Evolutionary conservation across 129 eudicot species (phyloP).

Genomic region (Ambrosia artemisiifolia): DNA sequence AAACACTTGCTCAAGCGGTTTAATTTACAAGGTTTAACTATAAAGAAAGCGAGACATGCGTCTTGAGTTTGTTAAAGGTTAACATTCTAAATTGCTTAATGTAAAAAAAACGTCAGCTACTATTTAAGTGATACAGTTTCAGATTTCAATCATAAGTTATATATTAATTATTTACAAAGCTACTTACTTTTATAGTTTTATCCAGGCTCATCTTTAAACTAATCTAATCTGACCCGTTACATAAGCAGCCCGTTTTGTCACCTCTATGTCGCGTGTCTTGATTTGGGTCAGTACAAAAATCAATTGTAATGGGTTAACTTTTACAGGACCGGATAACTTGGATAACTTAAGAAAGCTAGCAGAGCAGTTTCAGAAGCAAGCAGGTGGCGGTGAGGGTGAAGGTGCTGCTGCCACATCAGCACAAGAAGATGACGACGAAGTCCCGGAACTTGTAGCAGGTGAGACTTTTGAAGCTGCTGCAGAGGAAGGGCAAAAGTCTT

Average conservation of each 20-base stretch:
- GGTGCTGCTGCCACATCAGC: slow-evolving; percentile 8
- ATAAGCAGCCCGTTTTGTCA: no score
- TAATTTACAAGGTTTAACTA: no score
- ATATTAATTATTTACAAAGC: no score
- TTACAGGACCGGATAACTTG: slow-evolving; percentile 20
- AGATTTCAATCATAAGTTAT: no score
- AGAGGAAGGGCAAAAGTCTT: slow-evolving; percentile 28
- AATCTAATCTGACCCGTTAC: no score
- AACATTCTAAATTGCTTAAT: not conserved
- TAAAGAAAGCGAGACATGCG: no score
- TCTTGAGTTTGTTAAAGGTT: not conserved
- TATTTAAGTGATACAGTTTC: no score
- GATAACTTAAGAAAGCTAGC: slow-evolving; percentile 61
- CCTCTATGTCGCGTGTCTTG: no score
- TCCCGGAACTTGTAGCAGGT: slow-evolving; percentile 45
- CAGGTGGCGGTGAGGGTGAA: slow-evolving; percentile 26
- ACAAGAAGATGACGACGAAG: slow-evolving; percentile 59
- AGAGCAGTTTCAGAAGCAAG: slow-evolving; percentile 59
- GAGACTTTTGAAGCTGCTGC: slow-evolving; percentile 65
- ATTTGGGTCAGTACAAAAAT: not conserved
- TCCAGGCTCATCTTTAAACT: no score
- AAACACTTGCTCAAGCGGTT: no score
- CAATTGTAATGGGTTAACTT: not conserved
- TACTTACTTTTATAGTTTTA: no score
- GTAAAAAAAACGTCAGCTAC: not conserved